Conservation (phyloP, 2,329 filamentous ascomycete species). For the Aspergillus eucalypticola region DNA sequence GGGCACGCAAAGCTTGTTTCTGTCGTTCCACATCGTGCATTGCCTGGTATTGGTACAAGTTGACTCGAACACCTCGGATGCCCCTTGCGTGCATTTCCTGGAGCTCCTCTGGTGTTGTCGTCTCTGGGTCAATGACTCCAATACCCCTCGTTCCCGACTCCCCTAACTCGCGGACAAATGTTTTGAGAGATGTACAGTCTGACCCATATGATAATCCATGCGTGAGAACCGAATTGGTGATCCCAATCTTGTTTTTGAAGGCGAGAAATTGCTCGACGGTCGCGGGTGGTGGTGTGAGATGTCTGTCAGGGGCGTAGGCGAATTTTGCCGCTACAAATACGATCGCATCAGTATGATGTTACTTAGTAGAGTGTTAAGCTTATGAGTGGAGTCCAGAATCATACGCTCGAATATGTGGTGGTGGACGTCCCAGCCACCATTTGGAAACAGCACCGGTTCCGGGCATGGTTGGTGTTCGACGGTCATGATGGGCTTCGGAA, state of each 20-base stretch:
- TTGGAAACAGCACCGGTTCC: slow-evolving; percentile 25
- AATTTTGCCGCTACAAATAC: slow-evolving; percentile 20
- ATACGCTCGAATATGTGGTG: slow-evolving; percentile 39
- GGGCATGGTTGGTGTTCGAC: background rate
- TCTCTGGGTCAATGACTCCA: slow-evolving; percentile 34
- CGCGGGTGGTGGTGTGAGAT: slow-evolving; percentile 32
- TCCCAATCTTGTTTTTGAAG: slow-evolving; percentile 28
- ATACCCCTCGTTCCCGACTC: slow-evolving; percentile 28
- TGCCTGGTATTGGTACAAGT: slow-evolving; percentile 39
- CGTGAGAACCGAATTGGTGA: slow-evolving; percentile 39
- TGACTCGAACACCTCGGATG: slow-evolving; percentile 39
- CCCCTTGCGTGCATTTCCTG: slow-evolving; percentile 29
- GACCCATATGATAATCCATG: slow-evolving; percentile 43
- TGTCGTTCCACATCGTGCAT: slow-evolving; percentile 41
- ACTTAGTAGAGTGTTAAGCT: too few relatives aligned
- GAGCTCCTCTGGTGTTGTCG: slow-evolving; percentile 24
- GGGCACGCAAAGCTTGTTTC: slow-evolving; percentile 32
- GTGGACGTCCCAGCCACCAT: slow-evolving; percentile 36
- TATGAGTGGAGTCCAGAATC: background rate
- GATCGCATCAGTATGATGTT: background rate
- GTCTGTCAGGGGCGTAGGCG: slow-evolving; percentile 26
- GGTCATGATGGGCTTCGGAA: background rate
- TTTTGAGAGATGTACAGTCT: slow-evolving; percentile 36
- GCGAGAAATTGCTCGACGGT: slow-evolving; percentile 26
- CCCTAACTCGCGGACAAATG: slow-evolving; percentile 33